Evolutionary conservation across 2,329 filamentous ascomycete species (phyloP), one percentile per base, ranked within the genome.

Genomic region (Talaromyces sp.): DNA sequence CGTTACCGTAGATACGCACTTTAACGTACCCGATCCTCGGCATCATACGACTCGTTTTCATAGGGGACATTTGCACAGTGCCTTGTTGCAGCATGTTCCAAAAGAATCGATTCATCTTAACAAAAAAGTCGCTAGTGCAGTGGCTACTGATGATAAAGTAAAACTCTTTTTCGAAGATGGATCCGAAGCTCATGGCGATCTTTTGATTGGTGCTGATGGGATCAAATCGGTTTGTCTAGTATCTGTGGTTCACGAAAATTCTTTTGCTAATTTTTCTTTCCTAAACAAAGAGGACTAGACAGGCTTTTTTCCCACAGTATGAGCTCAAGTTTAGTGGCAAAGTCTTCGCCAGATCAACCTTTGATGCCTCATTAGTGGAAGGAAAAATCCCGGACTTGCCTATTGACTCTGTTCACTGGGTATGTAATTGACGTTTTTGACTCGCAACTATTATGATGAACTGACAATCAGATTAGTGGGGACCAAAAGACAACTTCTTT

Each of bases 191-290:
- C 70, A 72, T 0, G 82, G 81, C 0, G 82, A 86, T 67, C 71
- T 85, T 47, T 69, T 85, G 27, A 76, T 86, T 16, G 84, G 83
- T 0, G 81, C 83, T 0, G 84, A 86, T 70, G 84, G 84, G 45
- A 81, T 86, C 56, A 81, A 82, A 68, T 84, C 82, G 22, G 74
- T 77, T 2, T 31, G 27, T 31, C 27, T 31, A 31, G 6, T 7
- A 31, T 31, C 27, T 31, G 27, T 31, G 27, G 27, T 6, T 31
- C 27, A 31, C 27, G 4, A 31, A 31, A 31, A 1, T 31, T 31
- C 27, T 31, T 31, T 31, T 31, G 27, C 27, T 31, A 8, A 31
- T 31, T 31, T 31, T 50, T 24, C 47, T 31, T 35, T 22, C 1
- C 31, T 62, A 37, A 54, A 24, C 47, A 58, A 16, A 74, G 72